Evolutionary conservation across 2,329 filamentous ascomycete species (phyloP).

Genomic region (Penicillium aurantiogriseum): DNA sequence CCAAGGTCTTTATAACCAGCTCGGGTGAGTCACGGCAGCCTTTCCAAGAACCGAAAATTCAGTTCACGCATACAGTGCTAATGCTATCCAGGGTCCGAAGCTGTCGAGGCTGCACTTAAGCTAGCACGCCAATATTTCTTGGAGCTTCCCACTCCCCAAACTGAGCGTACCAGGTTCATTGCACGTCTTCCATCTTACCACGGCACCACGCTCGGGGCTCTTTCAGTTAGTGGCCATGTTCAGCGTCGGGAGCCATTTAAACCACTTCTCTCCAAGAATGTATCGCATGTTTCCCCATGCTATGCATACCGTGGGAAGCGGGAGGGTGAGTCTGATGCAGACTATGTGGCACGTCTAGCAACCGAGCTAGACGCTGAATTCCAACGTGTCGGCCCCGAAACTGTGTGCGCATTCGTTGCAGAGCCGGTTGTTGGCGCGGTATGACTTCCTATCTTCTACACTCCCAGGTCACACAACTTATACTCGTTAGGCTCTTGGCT

Average conservation of each 20-base stretch:
- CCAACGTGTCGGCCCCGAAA: slow-evolving; percentile 60
- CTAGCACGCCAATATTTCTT: slow-evolving; percentile 65
- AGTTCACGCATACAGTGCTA: not conserved
- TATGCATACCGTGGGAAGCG: slow-evolving; percentile 61
- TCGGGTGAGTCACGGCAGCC: slow-evolving; percentile 48
- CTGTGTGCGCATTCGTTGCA: slow-evolving; percentile 68
- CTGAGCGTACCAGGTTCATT: slow-evolving; percentile 61
- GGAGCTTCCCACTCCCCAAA: slow-evolving; percentile 54
- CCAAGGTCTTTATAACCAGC: slow-evolving; percentile 55
- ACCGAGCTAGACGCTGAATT: slow-evolving; percentile 68
- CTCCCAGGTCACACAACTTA: not conserved
- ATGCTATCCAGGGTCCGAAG: slow-evolving; percentile 58
- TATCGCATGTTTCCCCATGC: slow-evolving; percentile 64
- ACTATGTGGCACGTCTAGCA: slow-evolving; percentile 61
- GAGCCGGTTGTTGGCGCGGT: slow-evolving; percentile 72
- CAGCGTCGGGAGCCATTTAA: slow-evolving; percentile 62
- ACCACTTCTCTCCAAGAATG: slow-evolving; percentile 55
- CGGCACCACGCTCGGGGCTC: slow-evolving; percentile 65
- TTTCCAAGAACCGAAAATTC: not conserved
- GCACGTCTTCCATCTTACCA: slow-evolving; percentile 66
- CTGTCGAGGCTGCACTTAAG: slow-evolving; percentile 68
- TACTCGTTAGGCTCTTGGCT: slow-evolving; percentile 60
- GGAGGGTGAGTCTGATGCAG: slow-evolving; percentile 53
- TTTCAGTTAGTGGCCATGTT: slow-evolving; percentile 61
- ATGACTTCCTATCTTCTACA: slow-evolving; percentile 31